These are phyloP conservation scores for Magnolia sinica DNA, from an alignment of 164 flowering plant species.

Conservation along the genomic window DNA sequence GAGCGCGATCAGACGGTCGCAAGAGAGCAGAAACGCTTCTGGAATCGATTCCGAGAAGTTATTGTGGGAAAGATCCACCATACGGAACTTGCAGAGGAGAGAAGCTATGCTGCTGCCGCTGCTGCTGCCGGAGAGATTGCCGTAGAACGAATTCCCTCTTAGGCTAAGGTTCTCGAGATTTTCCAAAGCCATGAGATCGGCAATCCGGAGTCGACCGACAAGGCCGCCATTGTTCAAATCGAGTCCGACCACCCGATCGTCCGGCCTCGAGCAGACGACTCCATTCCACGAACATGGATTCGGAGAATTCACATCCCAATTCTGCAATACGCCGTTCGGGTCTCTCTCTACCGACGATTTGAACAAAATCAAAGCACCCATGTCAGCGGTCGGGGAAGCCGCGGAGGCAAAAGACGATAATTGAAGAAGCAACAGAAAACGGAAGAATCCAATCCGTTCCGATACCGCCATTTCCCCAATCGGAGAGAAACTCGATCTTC, in stretches of 20 bases:
- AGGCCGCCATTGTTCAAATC: constrained; percentile 47
- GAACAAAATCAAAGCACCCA: constrained; percentile 38
- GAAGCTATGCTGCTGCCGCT: not conserved
- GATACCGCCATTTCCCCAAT: not conserved
- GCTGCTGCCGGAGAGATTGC: constrained; percentile 29
- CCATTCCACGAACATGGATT: constrained; percentile 65
- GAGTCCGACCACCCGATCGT: constrained; percentile 35
- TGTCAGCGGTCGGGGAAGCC: not conserved
- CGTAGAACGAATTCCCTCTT: constrained; percentile 51
- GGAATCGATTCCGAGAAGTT: constrained; percentile 43
- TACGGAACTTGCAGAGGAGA: constrained; percentile 35
- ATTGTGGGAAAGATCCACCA: constrained; percentile 57
- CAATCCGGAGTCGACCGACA: constrained; percentile 40
- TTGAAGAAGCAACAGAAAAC: not conserved
- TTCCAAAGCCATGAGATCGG: constrained; percentile 38
- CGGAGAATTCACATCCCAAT: constrained; percentile 38
- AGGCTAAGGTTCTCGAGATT: constrained; percentile 33
- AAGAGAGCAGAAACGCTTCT: constrained; percentile 26
- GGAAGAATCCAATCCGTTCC: not conserved
- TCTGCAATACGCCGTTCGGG: constrained; percentile 30
- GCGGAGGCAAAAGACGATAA: not conserved
- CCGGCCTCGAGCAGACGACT: constrained; percentile 39
- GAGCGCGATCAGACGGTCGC: constrained; percentile 35
- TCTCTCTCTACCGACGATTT: constrained; percentile 33
- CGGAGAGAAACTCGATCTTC: not conserved